Base-by-base conservation (phyloP, 768 basidiomycete species). In the Paxillus involutus region DNA sequence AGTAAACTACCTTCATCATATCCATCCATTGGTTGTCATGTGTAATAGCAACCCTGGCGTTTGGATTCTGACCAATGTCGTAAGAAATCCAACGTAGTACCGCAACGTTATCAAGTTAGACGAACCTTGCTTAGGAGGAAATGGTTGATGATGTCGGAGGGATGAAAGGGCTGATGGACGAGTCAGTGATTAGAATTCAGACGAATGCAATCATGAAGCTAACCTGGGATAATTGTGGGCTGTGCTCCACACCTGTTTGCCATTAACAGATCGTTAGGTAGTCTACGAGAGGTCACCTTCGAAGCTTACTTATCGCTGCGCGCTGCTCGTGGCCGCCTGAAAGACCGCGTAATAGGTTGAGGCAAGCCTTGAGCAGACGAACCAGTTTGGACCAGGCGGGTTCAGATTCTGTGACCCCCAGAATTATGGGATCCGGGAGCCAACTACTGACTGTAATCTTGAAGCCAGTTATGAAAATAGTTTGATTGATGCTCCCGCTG, bases 381-480 rank as follows among this genome's bases (percentile, higher is more conserved):
- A 44, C 26, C 16, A 44, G 26, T 29, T 12, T 44, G 43, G 13
- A 29, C 43, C 43, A 44, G 13, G 24, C 13, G 24, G 26, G 26
- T 16, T 29, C 26, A 24, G 43, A 29, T 44, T 44, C 26, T 29
- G 43, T 44, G 9, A 44, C 24, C 43, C 26, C 13, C 26, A 29
- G 11, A 19, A 49, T 17, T 40, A 49, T 30, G 17, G 48, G 48
- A 49, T 49, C 48, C 24, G 37, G 21, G 13, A 40, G 37, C 48
- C 48, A 49, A 40, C 48, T 26, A 2, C 37, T 29, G 10, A 26
- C 16, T 24, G 48, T 40, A 21, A 49, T 49, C 48, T 40, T 49
- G 48, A 49, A 49, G 3, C 48, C 48, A 26, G 48, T 49, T 39
- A 49, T 49, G 48, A 49, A 49, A 40, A 49, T 36, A 49, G 48